Evolutionary conservation across 768 basidiomycete genomes (phyloP), one percentile per base, ranked within the genome.

Genomic region (Vararia minispora): DNA sequence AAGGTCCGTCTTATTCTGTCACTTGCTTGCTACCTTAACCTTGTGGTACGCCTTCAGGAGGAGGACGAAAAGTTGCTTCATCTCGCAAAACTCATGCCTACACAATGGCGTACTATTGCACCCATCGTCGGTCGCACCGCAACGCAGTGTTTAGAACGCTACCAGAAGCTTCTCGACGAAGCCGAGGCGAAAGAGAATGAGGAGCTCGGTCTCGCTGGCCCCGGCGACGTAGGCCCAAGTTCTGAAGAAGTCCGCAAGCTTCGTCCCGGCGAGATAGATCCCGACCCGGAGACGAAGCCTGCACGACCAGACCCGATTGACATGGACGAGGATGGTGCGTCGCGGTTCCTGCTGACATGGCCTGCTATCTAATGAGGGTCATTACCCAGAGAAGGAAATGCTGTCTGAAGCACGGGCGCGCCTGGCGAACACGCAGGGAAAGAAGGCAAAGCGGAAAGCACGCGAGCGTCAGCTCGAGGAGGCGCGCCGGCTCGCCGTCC

Each of bases 21-120:
- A 8, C 33, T 33, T 41, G 6, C 41, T 31, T 21, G 11, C 29
- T 36, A 14, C 20, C 43, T 26, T 20, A 14, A 17, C 22, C 20
- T 33, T 11, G 4, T 38, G 12, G 14, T n/a, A 11, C 30, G 9
- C 18, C 12, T 10, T 6, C 37, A 92, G 88, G 89, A 85, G 13
- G 95, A 99, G 62, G 95, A 99, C 62, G 95, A 98, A 64, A 99
- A 98, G 59, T 74, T 99, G 3, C 70, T 99, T 9, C 92, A 98
- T 58, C 76, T 98, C 17, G 95, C 95, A 29, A 98, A 97, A 61
- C 69, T 98, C 43, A 99, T 98, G 91, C 95, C 95, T 0, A 98
- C 95, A 0, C 95, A 99, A 67, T 99, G 95, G 95, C 81, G 95
- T 21, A 97, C 95, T 17, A 94, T 99, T 50, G 92, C 95, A 4